phyloP scores from a whole-genome alignment of 225 moss, liverwort and hornwort species.

The Pseudoscleropodium purum region DNA sequence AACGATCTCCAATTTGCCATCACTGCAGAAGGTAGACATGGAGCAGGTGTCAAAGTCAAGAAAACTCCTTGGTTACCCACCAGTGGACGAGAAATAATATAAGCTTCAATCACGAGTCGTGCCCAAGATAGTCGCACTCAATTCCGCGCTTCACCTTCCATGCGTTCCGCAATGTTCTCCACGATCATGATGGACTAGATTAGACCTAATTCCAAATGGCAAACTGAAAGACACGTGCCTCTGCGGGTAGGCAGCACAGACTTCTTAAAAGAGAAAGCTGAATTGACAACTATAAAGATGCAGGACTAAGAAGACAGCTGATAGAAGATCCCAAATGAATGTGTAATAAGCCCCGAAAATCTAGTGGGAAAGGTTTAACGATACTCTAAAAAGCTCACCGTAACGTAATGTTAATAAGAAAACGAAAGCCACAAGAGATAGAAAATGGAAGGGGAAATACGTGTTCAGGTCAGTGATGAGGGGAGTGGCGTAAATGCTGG shows the following conservation, averaged over 20 bases:
- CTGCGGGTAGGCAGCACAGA: not conserved
- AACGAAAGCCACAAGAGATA: not conserved
- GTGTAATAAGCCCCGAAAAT: not conserved
- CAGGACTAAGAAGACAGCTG: not conserved
- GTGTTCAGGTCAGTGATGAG: conserved; percentile 87
- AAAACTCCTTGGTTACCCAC: not conserved
- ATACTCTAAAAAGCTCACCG: not conserved
- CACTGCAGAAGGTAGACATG: conserved; percentile 31
- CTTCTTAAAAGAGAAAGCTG: not conserved
- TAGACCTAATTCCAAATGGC: not conserved
- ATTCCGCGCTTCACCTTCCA: not conserved
- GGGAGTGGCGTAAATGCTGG: conserved; percentile 98
- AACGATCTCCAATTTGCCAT: conserved; percentile 91
- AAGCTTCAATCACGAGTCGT: not conserved
- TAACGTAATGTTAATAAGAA: not conserved
- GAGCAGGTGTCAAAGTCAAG: conserved; percentile 2
- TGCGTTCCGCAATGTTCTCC: not conserved
- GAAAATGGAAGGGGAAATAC: conserved; percentile 20
- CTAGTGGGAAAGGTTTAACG: not conserved
- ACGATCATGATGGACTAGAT: not conserved
- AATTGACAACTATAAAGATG: not conserved
- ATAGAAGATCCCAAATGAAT: not conserved
- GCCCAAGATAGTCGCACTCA: not conserved
- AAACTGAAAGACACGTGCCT: not conserved
- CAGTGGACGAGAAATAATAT: not conserved